phyloP scores from a whole-genome alignment of 768 basidiomycete species.

The Bullera alba region DNA sequence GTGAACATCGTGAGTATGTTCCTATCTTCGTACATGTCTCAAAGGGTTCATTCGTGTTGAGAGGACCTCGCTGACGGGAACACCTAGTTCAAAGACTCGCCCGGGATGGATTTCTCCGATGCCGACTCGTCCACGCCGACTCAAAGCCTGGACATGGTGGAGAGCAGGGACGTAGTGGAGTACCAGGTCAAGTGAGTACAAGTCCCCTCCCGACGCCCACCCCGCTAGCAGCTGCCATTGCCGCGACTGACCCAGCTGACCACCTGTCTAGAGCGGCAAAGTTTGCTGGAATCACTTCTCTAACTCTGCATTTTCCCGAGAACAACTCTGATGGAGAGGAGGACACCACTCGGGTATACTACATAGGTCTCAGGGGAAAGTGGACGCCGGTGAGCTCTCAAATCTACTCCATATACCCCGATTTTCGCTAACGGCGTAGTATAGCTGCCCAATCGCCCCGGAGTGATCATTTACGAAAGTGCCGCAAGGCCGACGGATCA shows the following conservation, averaged over 20 bases:
- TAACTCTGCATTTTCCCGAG: constrained; percentile 76
- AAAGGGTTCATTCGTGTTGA: not conserved
- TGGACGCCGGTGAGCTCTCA: constrained; percentile 32
- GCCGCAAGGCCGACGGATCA: constrained; percentile 85
- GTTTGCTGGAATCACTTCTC: constrained; percentile 69
- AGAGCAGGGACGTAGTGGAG: constrained; percentile 71
- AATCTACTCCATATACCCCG: not conserved
- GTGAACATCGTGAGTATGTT: constrained; percentile 58
- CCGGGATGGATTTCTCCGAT: constrained; percentile 75
- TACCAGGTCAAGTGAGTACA: constrained; percentile 69
- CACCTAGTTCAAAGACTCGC: constrained; percentile 23
- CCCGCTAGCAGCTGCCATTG: not conserved
- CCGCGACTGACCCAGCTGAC: not conserved
- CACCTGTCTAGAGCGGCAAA: constrained; percentile 61
- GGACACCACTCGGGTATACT: constrained; percentile 68
- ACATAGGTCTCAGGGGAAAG: constrained; percentile 74
- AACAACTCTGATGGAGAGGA: constrained; percentile 53
- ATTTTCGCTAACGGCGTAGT: not conserved
- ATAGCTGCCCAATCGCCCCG: constrained; percentile 68
- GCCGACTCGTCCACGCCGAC: constrained; percentile 57
- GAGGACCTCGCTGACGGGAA: not conserved
- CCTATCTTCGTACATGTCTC: not conserved
- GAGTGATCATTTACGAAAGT: constrained; percentile 79
- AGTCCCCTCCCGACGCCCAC: not conserved
- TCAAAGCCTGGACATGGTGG: constrained; percentile 66